Evolutionary conservation across 305 asterid species (phyloP).

Genomic region (Salvia sclarea): DNA sequence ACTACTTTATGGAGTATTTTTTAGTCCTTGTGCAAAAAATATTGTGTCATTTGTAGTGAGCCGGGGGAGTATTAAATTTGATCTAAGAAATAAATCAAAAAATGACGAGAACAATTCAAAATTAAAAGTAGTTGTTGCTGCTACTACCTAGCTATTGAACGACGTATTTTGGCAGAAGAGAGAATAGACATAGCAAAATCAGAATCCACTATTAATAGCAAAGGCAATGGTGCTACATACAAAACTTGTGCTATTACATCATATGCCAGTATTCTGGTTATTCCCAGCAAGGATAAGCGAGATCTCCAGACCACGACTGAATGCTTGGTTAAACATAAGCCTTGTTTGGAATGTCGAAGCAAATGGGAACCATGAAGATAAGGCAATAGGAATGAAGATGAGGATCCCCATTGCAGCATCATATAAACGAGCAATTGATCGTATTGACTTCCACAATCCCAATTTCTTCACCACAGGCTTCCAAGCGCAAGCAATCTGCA

Average conservation of each 20-base stretch:
- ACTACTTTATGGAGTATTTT: too few relatives aligned
- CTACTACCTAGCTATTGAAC: too few relatives aligned
- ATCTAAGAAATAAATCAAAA: too few relatives aligned
- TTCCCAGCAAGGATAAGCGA: constrained; percentile 97
- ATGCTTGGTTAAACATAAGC: constrained; percentile 98
- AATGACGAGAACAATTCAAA: too few relatives aligned
- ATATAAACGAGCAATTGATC: constrained; percentile 82
- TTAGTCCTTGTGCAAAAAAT: too few relatives aligned
- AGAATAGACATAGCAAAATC: neutral
- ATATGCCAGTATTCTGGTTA: constrained; percentile 81
- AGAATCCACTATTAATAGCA: neutral
- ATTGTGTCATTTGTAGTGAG: too few relatives aligned
- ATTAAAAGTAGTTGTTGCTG: too few relatives aligned
- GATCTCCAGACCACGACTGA: constrained; percentile 94
- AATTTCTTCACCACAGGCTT: constrained; percentile 86
- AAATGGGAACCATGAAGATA: constrained; percentile 95
- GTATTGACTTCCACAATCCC: constrained; percentile 89
- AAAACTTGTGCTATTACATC: constrained; percentile 36
- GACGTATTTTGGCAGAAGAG: too few relatives aligned
- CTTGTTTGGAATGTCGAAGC: constrained; percentile 96
- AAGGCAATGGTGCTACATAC: neutral
- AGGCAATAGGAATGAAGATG: constrained; percentile 82
- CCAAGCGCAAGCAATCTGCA: constrained; percentile 88
- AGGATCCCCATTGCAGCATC: constrained; percentile 93
- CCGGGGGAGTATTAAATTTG: too few relatives aligned